Conservation (phyloP, 225 moss, liverwort and hornwort species). For the Neckera pumila region DNA sequence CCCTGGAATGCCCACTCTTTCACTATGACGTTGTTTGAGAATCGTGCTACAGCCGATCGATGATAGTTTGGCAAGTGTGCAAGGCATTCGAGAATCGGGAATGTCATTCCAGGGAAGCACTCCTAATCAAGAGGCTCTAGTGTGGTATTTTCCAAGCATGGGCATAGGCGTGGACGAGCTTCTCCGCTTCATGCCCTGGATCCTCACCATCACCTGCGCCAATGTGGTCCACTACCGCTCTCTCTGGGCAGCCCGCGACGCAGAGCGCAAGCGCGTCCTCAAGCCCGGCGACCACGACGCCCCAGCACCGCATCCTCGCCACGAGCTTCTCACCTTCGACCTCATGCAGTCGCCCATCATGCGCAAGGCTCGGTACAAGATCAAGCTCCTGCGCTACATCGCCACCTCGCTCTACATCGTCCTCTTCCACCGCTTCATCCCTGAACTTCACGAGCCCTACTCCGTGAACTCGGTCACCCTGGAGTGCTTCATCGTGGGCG, state of each 20-base stretch:
- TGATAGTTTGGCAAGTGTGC: not conserved
- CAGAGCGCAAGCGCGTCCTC: slow-evolving; percentile 14
- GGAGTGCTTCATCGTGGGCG: slow-evolving; percentile 57
- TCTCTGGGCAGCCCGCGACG: slow-evolving; percentile 37
- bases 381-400: slow-evolving; percentile 58
- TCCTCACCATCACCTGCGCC: slow-evolving; percentile 66
- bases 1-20: not conserved
- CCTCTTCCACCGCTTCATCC: slow-evolving; percentile 34
- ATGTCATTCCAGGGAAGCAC: not conserved
- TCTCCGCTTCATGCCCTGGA: slow-evolving; percentile 68
- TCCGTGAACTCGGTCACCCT: not conserved
- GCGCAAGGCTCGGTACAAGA: slow-evolving; percentile 69
- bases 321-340: slow-evolving; percentile 72
- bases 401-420: slow-evolving; percentile 39
- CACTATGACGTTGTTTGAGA: not conserved
- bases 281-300: not conserved
- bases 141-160: not conserved
- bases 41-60: not conserved
- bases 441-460: slow-evolving; percentile 42
- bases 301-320: not conserved
- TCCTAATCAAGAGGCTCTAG: not conserved
- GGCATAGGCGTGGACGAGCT: slow-evolving; percentile 11
- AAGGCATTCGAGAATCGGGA: not conserved
- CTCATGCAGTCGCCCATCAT: slow-evolving; percentile 66
- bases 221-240: slow-evolving; percentile 76